Evolutionary conservation across 441 rosid species (phyloP), one percentile per base, ranked within the genome.

Genomic region (Hura crepitans): DNA sequence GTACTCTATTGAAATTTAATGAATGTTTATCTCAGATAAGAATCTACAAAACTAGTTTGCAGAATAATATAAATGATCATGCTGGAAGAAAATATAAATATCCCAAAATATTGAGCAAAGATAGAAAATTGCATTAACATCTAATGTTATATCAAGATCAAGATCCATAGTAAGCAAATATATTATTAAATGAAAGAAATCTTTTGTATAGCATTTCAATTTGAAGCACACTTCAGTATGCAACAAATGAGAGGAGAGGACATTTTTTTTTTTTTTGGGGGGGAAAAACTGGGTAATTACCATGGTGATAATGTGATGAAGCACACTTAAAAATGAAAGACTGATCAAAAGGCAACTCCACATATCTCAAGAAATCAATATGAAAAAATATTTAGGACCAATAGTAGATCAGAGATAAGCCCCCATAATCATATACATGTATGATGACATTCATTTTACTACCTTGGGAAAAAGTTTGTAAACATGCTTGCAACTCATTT

Each of bases 381-480:
- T 20, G 10, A 50, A 22, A 15, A n/a, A n/a, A 11, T 50, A 50
- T n/a, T 30, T 28, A 30, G 54, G 10, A 39, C 13, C 15, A 53
- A 68, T 18, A 49, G 78, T 46, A 45, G 28, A 33, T 31, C 31
- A 60, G 39, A 62, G 73, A 49, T 55, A 58, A 61, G 73, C 71
- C 50, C 68, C 15, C 30, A 71, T 33, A 5, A 9, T 20, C 11
- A 55, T 5, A 43, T 43, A 15, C 15, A 54, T 39, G 31, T 42
- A 54, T 35, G 15, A 37, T 50, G 45, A 66, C 63, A 51, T 39
- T 59, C 50, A 42, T 57, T 72, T 87, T 33, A 59, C 42, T 69
- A 91, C 98, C 95, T 87, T 74, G 84, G 64, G 88, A 77, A 80
- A 71, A 77, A 71, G 73, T 83, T 66, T 75, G 87, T 55, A 88